These are phyloP conservation scores for Globisporangium cystogenes DNA, from an alignment of 352 stramenopile genomes.

Conservation along the genomic window DNA sequence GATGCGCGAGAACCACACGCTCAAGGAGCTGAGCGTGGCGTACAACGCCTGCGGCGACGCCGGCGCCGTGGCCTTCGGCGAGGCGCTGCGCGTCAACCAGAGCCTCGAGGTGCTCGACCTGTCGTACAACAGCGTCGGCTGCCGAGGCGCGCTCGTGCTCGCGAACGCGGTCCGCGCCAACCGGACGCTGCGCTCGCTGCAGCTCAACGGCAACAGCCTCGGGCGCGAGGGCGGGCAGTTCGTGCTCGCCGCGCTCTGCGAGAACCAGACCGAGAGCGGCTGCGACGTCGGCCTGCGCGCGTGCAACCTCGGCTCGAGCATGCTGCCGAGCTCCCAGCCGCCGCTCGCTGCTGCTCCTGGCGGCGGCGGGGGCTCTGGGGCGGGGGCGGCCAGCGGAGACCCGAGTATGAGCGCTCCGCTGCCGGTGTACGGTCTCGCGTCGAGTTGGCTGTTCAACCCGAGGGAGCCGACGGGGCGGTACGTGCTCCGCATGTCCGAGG, in stretches of 20 bases:
- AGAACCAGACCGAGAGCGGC: constrained; percentile 41
- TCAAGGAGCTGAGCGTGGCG: constrained; percentile 59
- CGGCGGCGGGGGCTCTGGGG: background rate
- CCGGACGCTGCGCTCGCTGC: constrained; percentile 45
- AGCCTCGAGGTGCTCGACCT: constrained; percentile 60
- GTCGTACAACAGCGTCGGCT: constrained; percentile 76
- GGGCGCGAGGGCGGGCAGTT: constrained; percentile 61
- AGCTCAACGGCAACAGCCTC: constrained; percentile 77
- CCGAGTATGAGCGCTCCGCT: constrained; percentile 6
- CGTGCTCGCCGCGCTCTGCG: constrained; percentile 59
- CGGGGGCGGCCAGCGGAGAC: background rate
- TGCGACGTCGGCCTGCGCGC: constrained; percentile 55
- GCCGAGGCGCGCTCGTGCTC: constrained; percentile 64
- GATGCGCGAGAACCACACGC: constrained; percentile 56
- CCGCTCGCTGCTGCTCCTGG: background rate
- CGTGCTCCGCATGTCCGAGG: constrained; percentile 47
- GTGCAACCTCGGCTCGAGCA: constrained; percentile 47
- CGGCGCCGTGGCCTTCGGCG: constrained; percentile 72
- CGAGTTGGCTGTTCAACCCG: constrained; percentile 50
- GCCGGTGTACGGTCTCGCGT: constrained; percentile 37
- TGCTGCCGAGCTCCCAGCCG: background rate
- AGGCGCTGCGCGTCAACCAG: constrained; percentile 57
- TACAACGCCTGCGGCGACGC: constrained; percentile 78
- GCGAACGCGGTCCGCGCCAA: constrained; percentile 60
- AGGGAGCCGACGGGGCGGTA: constrained; percentile 72